These are phyloP conservation scores for Solanum chmielewskii DNA, from an alignment of 257 asterid genomes.

Conservation along the genomic window DNA sequence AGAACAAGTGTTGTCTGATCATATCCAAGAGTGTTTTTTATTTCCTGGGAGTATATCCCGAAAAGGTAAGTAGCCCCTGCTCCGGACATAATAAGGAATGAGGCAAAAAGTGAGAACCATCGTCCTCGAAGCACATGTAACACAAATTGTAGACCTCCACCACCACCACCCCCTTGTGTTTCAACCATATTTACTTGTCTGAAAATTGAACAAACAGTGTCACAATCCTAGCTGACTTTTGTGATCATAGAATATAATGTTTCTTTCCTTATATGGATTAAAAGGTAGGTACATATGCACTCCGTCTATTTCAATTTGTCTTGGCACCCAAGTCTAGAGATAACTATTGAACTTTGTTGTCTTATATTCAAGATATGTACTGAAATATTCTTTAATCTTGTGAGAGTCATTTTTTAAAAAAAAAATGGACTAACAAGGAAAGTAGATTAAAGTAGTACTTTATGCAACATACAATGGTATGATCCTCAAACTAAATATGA, in stretches of 20 bases:
- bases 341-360: no score
- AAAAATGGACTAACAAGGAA: neutral
- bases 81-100: slow-evolving; percentile 16
- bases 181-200: neutral
- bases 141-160: neutral
- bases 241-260: neutral
- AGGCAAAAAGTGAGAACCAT: slow-evolving; percentile 27
- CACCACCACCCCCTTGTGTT: neutral
- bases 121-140: slow-evolving; percentile 16
- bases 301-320: neutral
- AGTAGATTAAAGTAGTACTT: neutral
- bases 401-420: no score
- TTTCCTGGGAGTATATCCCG: slow-evolving; percentile 22
- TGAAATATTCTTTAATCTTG: no score
- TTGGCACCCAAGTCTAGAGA: no score
- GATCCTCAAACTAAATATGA: neutral
- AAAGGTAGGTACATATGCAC: neutral
- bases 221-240: neutral
- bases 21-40: slow-evolving; percentile 15
- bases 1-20: slow-evolving; percentile 26
- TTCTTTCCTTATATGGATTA: no score
- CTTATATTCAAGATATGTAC: neutral
- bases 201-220: neutral
- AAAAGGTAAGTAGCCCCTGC: slow-evolving; percentile 30
- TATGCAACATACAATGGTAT: neutral